These are phyloP conservation scores for Kwoniella shandongensis DNA, from an alignment of 768 basidiomycete genomes.

Conservation along the genomic window DNA sequence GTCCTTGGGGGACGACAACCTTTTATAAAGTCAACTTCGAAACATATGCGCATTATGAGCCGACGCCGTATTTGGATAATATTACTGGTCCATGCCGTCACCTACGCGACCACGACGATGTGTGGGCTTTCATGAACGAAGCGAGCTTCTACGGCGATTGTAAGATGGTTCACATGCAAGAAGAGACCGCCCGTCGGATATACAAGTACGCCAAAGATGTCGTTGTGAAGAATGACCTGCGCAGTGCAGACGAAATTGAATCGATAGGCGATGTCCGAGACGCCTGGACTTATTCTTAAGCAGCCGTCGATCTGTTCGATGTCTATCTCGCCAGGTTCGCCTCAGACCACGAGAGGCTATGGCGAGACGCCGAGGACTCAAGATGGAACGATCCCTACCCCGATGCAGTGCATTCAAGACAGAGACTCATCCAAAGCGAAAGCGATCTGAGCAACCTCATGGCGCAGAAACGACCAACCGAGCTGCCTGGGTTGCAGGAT, in stretches of 20 bases:
- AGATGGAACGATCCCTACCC: neutral
- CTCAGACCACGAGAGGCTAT: neutral
- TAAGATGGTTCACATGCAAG: neutral
- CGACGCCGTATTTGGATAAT: no score
- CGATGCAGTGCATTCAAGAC: no score
- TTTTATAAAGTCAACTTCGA: no score
- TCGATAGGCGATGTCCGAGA: neutral
- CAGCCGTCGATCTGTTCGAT: neutral
- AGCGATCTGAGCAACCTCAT: neutral
- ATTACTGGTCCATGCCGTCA: no score
- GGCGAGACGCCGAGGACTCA: neutral
- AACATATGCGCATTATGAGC: no score
- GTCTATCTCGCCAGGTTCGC: neutral
- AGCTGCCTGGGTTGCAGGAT: neutral
- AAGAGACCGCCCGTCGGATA: neutral
- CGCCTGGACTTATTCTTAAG: neutral
- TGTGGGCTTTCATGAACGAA: no score
- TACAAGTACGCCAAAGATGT: neutral
- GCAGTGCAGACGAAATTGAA: neutral
- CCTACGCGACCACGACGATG: no score
- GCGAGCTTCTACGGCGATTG: neutral
- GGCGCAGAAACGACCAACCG: neutral
- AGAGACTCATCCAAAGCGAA: neutral
- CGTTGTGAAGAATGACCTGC: neutral
- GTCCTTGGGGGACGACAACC: no score